phyloP scores from a whole-genome alignment of 1,284 basidiomycete species.

The Chalciporus sp. region DNA sequence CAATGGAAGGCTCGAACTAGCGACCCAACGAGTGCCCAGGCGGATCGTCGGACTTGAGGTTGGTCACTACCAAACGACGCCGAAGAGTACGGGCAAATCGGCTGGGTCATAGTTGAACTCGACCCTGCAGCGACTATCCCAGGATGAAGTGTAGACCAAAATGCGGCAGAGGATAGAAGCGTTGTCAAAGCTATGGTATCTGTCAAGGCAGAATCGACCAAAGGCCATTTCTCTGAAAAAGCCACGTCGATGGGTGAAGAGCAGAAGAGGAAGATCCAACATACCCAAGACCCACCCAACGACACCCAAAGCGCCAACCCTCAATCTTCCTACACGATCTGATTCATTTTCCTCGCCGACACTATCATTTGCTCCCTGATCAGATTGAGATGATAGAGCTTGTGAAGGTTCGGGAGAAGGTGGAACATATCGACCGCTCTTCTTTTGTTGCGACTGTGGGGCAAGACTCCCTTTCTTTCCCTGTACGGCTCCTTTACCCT shows the following conservation, averaged over 20 bases:
- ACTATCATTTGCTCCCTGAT: slow-evolving; percentile 30
- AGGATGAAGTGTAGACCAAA: slow-evolving; percentile 64
- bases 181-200: slow-evolving; percentile 33
- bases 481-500: slow-evolving; percentile 12
- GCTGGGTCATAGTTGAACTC: neutral
- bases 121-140: slow-evolving; percentile 13
- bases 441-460: slow-evolving; percentile 31
- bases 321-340: slow-evolving; percentile 72
- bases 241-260: slow-evolving; percentile 6
- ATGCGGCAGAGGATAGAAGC: slow-evolving; percentile 51
- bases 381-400: slow-evolving; percentile 20
- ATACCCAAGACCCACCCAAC: slow-evolving; percentile 67
- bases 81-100: slow-evolving; percentile 45
- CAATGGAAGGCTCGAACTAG: slow-evolving; percentile 44
- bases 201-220: slow-evolving; percentile 1
- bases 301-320: slow-evolving; percentile 74
- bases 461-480: slow-evolving; percentile 22
- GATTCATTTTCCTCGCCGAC: slow-evolving; percentile 64
- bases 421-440: slow-evolving; percentile 35
- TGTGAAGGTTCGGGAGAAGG: slow-evolving; percentile 15
- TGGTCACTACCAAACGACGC: slow-evolving; percentile 61
- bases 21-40: slow-evolving; percentile 58
- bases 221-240: slow-evolving; percentile 21
- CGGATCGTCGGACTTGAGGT: slow-evolving; percentile 66
- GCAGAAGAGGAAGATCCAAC: slow-evolving; percentile 21